Conservation (phyloP, 1,139 yeast species). For the Hyphopichia burtonii region DNA sequence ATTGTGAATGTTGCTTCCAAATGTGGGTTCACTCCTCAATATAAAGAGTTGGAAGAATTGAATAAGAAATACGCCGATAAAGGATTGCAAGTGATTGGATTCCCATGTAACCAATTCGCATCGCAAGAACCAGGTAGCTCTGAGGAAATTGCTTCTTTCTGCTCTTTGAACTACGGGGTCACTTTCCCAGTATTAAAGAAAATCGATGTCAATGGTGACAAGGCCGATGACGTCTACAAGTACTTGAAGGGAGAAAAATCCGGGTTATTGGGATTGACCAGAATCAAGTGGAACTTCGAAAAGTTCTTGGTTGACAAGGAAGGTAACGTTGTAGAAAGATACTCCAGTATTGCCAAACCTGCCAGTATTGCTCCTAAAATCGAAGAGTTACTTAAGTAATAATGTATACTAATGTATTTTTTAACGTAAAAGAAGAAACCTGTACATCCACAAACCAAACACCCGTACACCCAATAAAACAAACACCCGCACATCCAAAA, state of each 20-base stretch:
- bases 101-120: slow-evolving; percentile 81
- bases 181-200: slow-evolving; percentile 86
- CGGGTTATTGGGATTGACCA: slow-evolving; percentile 43
- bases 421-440: no score
- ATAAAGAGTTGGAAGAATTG: slow-evolving; percentile 72
- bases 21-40: slow-evolving; percentile 85
- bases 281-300: slow-evolving; percentile 54
- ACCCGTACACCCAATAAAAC: no score
- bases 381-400: slow-evolving; percentile 33
- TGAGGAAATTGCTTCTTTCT: slow-evolving; percentile 42
- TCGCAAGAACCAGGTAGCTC: slow-evolving; percentile 45
- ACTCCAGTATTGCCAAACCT: slow-evolving; percentile 44
- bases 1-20: slow-evolving; percentile 94
- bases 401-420: no score
- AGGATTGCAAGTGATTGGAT: slow-evolving; percentile 80
- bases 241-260: slow-evolving; percentile 61
- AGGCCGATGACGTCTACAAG: slow-evolving; percentile 77
- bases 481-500: no score
- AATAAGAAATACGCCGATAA: slow-evolving; percentile 74
- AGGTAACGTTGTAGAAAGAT: slow-evolving; percentile 47
- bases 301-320: slow-evolving; percentile 46
- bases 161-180: slow-evolving; percentile 50
- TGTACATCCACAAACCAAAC: no score
- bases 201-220: slow-evolving; percentile 83
- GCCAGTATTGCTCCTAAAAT: slow-evolving; percentile 32